These are phyloP conservation scores for Russula earlei DNA, from an alignment of 768 basidiomycete species.

Conservation along the genomic window DNA sequence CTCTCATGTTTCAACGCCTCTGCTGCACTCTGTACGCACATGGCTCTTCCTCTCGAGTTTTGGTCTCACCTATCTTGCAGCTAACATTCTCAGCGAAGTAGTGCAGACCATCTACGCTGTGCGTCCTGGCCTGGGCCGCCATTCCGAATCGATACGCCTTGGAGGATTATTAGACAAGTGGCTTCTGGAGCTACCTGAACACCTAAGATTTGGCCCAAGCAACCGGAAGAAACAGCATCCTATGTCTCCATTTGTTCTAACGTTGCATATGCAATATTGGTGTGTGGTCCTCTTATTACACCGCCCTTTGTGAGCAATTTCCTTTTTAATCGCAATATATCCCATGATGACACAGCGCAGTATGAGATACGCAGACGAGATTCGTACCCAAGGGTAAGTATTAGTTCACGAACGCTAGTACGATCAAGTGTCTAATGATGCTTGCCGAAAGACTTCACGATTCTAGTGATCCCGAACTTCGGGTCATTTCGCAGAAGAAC, in stretches of 20 bases:
- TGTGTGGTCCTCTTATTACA: constrained; percentile 66
- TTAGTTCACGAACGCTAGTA: constrained; percentile 6
- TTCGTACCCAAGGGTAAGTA: constrained; percentile 20
- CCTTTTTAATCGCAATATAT: not conserved
- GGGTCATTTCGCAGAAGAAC: constrained; percentile 47
- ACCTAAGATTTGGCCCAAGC: constrained; percentile 51
- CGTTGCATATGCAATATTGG: constrained; percentile 83
- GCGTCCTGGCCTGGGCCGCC: constrained; percentile 43
- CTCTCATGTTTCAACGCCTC: constrained; percentile 74
- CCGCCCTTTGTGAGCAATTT: constrained; percentile 59
- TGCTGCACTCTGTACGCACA: constrained; percentile 54
- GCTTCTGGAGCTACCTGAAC: constrained; percentile 61
- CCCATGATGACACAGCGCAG: constrained; percentile 18
- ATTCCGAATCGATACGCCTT: constrained; percentile 45
- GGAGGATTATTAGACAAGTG: constrained; percentile 63
- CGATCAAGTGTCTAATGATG: not conserved
- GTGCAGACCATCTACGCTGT: constrained; percentile 67
- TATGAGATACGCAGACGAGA: constrained; percentile 25
- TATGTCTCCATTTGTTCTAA: constrained; percentile 56
- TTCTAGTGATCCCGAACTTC: constrained; percentile 43
- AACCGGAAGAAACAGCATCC: constrained; percentile 30
- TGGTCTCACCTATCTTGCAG: constrained; percentile 29
- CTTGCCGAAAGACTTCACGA: constrained; percentile 22
- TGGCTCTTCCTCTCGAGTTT: constrained; percentile 3
- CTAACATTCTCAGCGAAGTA: constrained; percentile 57